Conservation (phyloP, 140 eudicot genomes). For the Senecio squalidus region DNA sequence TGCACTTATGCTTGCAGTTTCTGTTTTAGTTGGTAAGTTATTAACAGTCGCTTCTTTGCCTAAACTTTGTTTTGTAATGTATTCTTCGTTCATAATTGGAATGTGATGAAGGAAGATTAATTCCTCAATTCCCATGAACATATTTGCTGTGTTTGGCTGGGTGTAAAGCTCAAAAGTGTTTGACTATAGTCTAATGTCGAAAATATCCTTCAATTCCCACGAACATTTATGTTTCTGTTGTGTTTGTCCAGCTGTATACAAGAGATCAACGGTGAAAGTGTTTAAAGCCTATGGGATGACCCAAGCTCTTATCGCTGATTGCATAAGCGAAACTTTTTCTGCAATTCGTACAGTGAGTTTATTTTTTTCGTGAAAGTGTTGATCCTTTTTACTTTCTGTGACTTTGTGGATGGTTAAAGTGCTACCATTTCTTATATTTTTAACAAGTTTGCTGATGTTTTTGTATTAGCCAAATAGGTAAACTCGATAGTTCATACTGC, state of each 20-base stretch:
- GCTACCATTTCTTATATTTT: background rate
- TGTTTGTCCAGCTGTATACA: constrained; percentile 67
- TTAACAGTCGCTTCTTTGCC: constrained; percentile 8
- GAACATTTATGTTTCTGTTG: background rate
- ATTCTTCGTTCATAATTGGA: background rate
- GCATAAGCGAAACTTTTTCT: constrained; percentile 87
- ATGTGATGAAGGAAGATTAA: background rate
- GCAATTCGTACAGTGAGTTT: constrained; percentile 93
- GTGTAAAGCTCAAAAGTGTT: background rate
- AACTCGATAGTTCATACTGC: background rate
- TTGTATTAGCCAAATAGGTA: background rate
- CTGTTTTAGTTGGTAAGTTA: constrained; percentile 67
- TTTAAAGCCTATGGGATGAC: constrained; percentile 89
- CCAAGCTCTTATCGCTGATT: constrained; percentile 89
- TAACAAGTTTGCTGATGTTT: constrained; percentile 2
- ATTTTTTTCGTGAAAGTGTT: background rate
- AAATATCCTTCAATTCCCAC: background rate
- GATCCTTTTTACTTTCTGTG: background rate
- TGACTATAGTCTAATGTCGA: background rate
- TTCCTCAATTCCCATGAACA: background rate
- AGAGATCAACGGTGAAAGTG: constrained; percentile 80
- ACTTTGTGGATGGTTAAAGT: constrained; percentile 13
- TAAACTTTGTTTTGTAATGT: background rate
- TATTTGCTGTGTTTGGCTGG: background rate
- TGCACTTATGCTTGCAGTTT: constrained; percentile 70